Percentiles rank a stretch among this genome's conserved stretches.
phyloP scores from a whole-genome alignment of 2,329 filamentous ascomycete genomes.

The Epichloe elymi region DNA sequence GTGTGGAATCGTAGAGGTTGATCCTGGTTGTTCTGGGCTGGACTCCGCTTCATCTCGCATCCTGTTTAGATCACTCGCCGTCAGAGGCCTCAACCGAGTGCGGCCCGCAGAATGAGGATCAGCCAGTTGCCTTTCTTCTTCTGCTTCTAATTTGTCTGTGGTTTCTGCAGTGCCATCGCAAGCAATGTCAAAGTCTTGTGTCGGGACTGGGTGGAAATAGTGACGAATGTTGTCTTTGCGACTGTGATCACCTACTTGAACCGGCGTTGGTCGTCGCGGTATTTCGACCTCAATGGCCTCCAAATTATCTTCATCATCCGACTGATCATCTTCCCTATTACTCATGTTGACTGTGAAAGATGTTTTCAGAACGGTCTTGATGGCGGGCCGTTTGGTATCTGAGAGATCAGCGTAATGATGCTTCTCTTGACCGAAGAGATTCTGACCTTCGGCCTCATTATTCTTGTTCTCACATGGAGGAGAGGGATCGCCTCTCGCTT shows the following conservation, averaged over 20 bases:
- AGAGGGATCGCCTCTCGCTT: background rate
- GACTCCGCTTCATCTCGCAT: slow-evolving; percentile 8
- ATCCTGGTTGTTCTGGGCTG: slow-evolving; percentile 4
- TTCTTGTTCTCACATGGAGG: background rate
- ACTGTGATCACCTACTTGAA: background rate
- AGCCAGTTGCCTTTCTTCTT: background rate
- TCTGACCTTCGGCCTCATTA: background rate
- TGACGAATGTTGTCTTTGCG: slow-evolving; percentile 15
- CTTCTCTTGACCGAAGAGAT: background rate
- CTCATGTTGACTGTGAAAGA: slow-evolving; percentile 19
- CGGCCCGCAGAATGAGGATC: background rate
- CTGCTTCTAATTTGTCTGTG: background rate
- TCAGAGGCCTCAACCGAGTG: slow-evolving; percentile 9
- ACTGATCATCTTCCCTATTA: slow-evolving; percentile 18
- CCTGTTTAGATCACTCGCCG: slow-evolving; percentile 8
- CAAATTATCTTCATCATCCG: slow-evolving; percentile 13
- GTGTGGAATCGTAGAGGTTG: background rate
- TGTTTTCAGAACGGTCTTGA: slow-evolving; percentile 15
- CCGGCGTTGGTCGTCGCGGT: slow-evolving; percentile 6
- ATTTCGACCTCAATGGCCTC: slow-evolving; percentile 15
- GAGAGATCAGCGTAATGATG: background rate
- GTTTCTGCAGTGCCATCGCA: slow-evolving; percentile 21
- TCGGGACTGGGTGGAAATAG: slow-evolving; percentile 16
- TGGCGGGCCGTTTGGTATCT: background rate
- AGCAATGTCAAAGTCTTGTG: slow-evolving; percentile 19